Evolutionary conservation across 441 rosid species (phyloP).

Genomic region (Manihot esculenta): DNA sequence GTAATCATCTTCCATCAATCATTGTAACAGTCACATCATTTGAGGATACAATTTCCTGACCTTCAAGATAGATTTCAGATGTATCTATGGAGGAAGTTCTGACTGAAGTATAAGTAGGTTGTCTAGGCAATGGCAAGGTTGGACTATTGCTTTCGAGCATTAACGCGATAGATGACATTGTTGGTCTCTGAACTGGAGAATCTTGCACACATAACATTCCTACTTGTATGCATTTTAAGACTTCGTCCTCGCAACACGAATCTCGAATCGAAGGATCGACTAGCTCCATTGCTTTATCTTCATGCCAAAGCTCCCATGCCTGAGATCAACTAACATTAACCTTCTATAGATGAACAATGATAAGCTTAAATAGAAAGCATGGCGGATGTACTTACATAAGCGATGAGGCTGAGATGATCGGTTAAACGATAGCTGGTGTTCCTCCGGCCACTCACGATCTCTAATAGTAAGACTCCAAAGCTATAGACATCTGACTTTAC

Average conservation of each 20-base stretch:
- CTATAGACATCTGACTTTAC: conserved; percentile 82
- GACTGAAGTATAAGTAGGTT: conserved; percentile 40
- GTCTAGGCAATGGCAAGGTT: conserved; percentile 29
- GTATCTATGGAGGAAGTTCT: conserved; percentile 35
- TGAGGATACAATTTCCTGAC: conserved; percentile 23
- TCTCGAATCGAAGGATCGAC: conserved; percentile 28
- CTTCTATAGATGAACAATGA: conserved; percentile 23
- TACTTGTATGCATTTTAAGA: conserved; percentile 42
- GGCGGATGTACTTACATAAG: conserved; percentile 51
- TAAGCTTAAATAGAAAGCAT: background rate
- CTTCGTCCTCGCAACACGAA: conserved; percentile 25
- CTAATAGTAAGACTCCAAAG: conserved; percentile 73
- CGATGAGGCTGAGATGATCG: conserved; percentile 55
- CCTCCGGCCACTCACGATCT: conserved; percentile 72
- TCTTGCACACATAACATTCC: conserved; percentile 50
- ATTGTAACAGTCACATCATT: conserved; percentile 43
- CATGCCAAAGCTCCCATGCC: conserved; percentile 47
- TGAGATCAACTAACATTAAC: conserved; percentile 20
- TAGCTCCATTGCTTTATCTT: conserved; percentile 30
- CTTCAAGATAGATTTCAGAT: conserved; percentile 12
- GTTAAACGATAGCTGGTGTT: conserved; percentile 64
- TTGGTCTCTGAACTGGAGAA: conserved; percentile 39
- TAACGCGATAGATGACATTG: conserved; percentile 38
- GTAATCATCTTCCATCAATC: conserved; percentile 41
- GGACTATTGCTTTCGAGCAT: conserved; percentile 29